phyloP scores from a whole-genome alignment of 139 green algal genomes.

The Auxenochlorella pyrenoidosa region DNA sequence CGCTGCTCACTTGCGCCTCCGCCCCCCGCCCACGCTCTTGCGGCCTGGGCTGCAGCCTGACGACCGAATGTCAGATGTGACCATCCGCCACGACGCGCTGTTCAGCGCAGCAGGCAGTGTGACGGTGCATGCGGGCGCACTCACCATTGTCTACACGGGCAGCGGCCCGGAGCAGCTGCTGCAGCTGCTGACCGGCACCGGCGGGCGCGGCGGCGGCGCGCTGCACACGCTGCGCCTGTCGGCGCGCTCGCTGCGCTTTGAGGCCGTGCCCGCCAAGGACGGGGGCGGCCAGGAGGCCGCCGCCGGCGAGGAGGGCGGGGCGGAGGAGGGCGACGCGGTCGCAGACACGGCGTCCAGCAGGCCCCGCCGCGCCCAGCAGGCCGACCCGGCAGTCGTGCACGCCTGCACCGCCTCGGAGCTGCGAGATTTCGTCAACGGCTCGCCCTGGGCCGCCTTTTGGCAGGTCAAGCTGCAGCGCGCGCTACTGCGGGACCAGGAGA shows the following conservation, averaged over 20 bases:
- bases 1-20: background rate
- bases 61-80: conserved; percentile 11
- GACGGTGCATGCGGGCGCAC: conserved; percentile 3
- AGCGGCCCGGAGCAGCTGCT: background rate
- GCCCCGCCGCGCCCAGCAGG: no score
- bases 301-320: background rate
- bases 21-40: background rate
- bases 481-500: conserved; percentile 33
- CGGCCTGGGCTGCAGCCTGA: background rate
- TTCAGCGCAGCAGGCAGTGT: background rate
- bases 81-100: conserved; percentile 17
- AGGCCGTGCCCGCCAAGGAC: background rate
- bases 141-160: background rate
- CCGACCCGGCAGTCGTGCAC: background rate
- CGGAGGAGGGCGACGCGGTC: background rate
- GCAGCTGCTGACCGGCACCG: background rate
- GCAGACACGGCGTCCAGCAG: background rate
- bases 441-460: background rate
- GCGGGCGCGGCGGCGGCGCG: background rate
- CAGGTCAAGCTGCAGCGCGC: conserved; percentile 20
- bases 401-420: conserved; percentile 13
- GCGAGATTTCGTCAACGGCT: background rate
- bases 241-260: background rate
- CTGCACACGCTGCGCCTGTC: conserved; percentile 30
- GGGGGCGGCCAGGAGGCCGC: background rate